A percentile compares a stretch with the other conserved stretches of the same genome.
Conservation (phyloP, 306 rosid genomes). For the Cyamopsis tetragonoloba region DNA sequence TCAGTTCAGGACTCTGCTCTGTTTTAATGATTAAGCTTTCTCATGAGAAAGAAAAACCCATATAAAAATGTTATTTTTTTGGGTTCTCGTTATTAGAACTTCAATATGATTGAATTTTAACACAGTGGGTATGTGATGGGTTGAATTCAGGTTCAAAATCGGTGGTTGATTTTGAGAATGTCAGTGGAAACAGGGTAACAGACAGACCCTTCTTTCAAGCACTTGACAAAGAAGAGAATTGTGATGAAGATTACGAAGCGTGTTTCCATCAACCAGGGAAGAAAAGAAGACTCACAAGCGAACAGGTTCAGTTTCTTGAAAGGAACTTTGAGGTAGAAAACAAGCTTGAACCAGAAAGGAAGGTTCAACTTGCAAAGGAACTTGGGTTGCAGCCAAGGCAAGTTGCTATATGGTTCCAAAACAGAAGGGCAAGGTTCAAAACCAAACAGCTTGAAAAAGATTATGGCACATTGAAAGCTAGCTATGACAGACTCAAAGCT, state of each 20-base stretch:
- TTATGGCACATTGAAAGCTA: conserved; percentile 58
- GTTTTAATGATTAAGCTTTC: not conserved
- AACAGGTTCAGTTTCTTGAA: conserved; percentile 79
- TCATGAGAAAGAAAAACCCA: conserved; percentile 1
- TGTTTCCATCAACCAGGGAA: conserved; percentile 60
- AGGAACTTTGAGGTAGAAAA: conserved; percentile 65
- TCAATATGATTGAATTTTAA: conserved; percentile 10
- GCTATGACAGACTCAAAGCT: conserved; percentile 52
- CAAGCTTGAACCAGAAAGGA: conserved; percentile 93
- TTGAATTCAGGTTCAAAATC: conserved; percentile 57
- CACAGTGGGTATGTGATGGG: not conserved
- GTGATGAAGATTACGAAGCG: conserved; percentile 55
- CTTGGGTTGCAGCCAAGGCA: conserved; percentile 88
- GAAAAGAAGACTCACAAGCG: conserved; percentile 69
- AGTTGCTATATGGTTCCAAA: conserved; percentile 96
- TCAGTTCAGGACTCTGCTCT: not conserved
- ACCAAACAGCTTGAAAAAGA: conserved; percentile 78
- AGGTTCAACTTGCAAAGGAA: conserved; percentile 71
- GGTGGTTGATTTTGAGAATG: conserved; percentile 56
- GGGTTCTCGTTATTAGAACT: not conserved
- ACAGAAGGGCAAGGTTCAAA: conserved; percentile 76
- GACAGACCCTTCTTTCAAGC: conserved; percentile 48
- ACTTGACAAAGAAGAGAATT: conserved; percentile 50
- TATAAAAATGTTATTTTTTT: not conserved
- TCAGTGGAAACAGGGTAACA: conserved; percentile 30